These are phyloP conservation scores for Lentinus tigrinus DNA, from an alignment of 768 basidiomycete species.

Conservation along the genomic window DNA sequence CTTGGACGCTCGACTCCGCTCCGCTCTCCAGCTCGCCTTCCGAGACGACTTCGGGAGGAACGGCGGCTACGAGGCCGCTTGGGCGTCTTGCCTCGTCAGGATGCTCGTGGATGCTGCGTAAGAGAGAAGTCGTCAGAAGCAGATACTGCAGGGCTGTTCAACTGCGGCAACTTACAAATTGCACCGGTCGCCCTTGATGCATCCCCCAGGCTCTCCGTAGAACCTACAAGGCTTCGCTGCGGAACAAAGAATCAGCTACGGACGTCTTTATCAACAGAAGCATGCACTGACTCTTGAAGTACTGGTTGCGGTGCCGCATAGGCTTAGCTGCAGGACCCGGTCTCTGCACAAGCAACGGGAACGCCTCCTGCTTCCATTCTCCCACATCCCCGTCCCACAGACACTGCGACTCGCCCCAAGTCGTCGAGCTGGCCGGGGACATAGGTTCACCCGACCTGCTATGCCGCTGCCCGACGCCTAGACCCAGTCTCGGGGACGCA, in stretches of 20 bases:
- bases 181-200: slow-evolving; percentile 20
- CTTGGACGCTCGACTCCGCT: slow-evolving; percentile 7
- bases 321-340: not conserved
- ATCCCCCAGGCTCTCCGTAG: slow-evolving; percentile 12
- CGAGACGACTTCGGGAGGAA: not conserved
- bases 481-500: not conserved
- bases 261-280: not conserved
- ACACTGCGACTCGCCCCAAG: too few species aligned
- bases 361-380: not conserved
- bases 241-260: not conserved
- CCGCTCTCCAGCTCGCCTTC: slow-evolving; percentile 14
- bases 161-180: slow-evolving; percentile 11
- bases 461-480: too few species aligned
- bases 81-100: not conserved
- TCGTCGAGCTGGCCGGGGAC: too few species aligned
- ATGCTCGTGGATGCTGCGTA: slow-evolving; percentile 6
- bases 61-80: not conserved
- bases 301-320: slow-evolving; percentile 7
- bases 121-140: not conserved
- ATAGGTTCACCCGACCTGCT: too few species aligned
- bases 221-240: slow-evolving; percentile 21
- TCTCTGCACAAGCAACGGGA: not conserved
- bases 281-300: slow-evolving; percentile 13
- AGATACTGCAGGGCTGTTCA: not conserved
- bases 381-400: not conserved